Percentiles rank a stretch among this genome's conserved stretches.
Evolutionary conservation across 306 rosid genomes (phyloP).

Genomic region (Dalbergia oliveri): DNA sequence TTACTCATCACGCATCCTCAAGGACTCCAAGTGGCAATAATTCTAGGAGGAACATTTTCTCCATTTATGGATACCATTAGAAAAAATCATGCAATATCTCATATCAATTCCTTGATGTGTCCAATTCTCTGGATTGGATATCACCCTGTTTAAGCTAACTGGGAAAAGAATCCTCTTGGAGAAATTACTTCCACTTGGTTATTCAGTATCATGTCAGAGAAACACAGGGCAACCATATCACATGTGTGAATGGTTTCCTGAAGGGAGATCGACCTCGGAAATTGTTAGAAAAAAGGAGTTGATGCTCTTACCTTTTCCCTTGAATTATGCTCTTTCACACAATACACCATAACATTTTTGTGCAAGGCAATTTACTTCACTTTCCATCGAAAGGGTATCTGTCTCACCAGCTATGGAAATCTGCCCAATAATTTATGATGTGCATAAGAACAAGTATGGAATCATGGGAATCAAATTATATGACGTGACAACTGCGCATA

Average conservation of each 20-base stretch:
- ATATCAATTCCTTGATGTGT: too few species aligned
- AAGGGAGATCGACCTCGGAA: conserved; percentile 11
- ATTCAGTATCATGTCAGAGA: conserved; percentile 5
- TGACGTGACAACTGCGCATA: not conserved
- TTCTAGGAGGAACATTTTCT: not conserved
- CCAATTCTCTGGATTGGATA: not conserved
- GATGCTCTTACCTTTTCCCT: not conserved
- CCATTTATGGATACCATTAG: not conserved
- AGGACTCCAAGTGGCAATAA: not conserved
- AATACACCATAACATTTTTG: not conserved
- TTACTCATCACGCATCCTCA: not conserved
- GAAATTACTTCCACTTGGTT: conserved; percentile 14
- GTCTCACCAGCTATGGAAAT: conserved; percentile 2
- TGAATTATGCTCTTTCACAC: conserved; percentile 6
- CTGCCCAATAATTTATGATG: not conserved
- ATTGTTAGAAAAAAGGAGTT: conserved; percentile 26
- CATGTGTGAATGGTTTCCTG: conserved; percentile 11
- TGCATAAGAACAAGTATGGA: not conserved
- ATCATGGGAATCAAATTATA: not conserved
- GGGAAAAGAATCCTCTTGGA: conserved; percentile 1
- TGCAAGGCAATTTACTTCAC: not conserved
- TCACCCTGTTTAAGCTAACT: not conserved
- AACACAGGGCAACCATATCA: conserved; percentile 24
- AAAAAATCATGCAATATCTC: not conserved
- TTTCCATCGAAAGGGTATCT: not conserved